Conservation (phyloP, 2,329 filamentous ascomycete genomes). For the Pestalotiopsis sp. region DNA sequence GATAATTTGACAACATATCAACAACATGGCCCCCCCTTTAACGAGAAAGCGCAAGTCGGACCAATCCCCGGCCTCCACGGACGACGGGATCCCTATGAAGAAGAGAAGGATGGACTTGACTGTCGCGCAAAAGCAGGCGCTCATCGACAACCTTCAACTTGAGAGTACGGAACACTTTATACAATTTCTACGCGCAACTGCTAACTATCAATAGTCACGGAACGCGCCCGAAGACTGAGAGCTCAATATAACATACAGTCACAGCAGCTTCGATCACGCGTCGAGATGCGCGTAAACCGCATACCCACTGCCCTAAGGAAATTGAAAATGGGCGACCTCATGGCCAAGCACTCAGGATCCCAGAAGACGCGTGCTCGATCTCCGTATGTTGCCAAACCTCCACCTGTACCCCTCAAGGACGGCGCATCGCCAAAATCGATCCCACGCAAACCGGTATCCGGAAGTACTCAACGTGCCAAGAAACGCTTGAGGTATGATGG, state of each 20-base stretch:
- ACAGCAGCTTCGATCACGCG: conserved; percentile 79
- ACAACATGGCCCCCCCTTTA: conserved; percentile 49
- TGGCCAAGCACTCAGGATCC: conserved; percentile 53
- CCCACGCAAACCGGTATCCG: conserved; percentile 36
- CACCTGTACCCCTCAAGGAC: conserved; percentile 56
- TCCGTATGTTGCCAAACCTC: conserved; percentile 36
- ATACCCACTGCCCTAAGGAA: conserved; percentile 81
- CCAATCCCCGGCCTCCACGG: conserved; percentile 30
- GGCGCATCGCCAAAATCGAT: conserved; percentile 35
- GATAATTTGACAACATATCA: background rate
- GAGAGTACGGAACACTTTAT: conserved; percentile 65
- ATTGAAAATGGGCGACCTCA: conserved; percentile 79
- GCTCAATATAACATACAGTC: conserved; percentile 89
- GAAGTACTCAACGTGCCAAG: conserved; percentile 32
- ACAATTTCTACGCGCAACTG: background rate
- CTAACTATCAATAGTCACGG: conserved; percentile 29
- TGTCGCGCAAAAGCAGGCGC: conserved; percentile 76
- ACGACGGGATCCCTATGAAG: conserved; percentile 61
- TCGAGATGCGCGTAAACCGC: conserved; percentile 92
- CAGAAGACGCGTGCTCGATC: conserved; percentile 36
- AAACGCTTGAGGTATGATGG: conserved; percentile 55
- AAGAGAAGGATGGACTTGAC: conserved; percentile 65
- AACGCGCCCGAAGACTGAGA: conserved; percentile 72
- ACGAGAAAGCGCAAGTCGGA: conserved; percentile 50
- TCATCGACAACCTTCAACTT: conserved; percentile 87